These are phyloP conservation scores for Nakaseomyces nivariensis DNA, from an alignment of 1,139 yeast species.

Conservation along the genomic window DNA sequence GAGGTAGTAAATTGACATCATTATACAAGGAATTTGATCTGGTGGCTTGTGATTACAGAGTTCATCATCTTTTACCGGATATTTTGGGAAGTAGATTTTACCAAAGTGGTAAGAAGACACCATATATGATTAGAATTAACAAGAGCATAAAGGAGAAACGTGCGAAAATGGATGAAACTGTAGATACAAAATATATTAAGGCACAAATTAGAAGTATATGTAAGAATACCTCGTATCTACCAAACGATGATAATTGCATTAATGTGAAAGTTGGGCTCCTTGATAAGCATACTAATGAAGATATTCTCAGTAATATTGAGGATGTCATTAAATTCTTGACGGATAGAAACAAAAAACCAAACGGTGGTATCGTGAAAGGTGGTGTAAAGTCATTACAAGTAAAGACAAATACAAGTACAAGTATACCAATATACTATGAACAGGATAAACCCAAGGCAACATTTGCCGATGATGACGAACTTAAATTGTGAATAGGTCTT, in stretches of 20 bases:
- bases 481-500: not conserved
- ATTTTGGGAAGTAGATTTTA: conserved; percentile 49
- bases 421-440: conserved; percentile 37
- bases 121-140: conserved; percentile 59
- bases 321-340: conserved; percentile 44
- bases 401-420: conserved; percentile 54
- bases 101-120: conserved; percentile 33
- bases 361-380: conserved; percentile 44
- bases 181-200: conserved; percentile 49
- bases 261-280: conserved; percentile 43
- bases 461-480: not conserved
- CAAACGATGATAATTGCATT: conserved; percentile 42
- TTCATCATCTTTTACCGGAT: conserved; percentile 48
- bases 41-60: conserved; percentile 56
- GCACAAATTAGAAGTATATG: conserved; percentile 54
- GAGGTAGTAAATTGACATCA: conserved; percentile 37
- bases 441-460: not conserved
- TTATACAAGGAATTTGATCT: conserved; percentile 52
- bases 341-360: conserved; percentile 40
- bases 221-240: conserved; percentile 49
- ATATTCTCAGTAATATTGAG: conserved; percentile 45
- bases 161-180: conserved; percentile 18
- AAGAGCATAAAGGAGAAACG: conserved; percentile 36
- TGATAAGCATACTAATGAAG: conserved; percentile 33
- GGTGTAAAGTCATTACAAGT: conserved; percentile 44